Conservation (phyloP, 2,329 filamentous ascomycete species). For the Cordyceps javanica region DNA sequence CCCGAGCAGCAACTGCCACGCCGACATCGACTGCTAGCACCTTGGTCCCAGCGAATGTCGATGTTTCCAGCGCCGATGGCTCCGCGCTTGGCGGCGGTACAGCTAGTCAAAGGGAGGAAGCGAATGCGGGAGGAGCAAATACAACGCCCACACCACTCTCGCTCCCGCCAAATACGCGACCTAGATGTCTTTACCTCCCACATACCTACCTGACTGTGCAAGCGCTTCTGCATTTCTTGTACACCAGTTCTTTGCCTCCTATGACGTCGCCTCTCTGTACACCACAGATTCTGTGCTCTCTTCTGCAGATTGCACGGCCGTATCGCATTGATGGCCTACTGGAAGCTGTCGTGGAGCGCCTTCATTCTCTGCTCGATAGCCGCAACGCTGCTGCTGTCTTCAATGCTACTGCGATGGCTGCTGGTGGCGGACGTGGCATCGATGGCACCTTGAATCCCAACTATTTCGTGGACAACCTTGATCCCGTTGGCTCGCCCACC, state of each 20-base stretch:
- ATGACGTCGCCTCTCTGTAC: conserved; percentile 75
- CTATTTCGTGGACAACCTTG: conserved; percentile 48
- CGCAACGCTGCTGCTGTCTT: conserved; percentile 95
- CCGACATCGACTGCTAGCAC: conserved; percentile 40
- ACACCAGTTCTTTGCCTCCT: conserved; percentile 81
- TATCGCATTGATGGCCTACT: conserved; percentile 90
- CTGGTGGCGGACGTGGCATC: conserved; percentile 81
- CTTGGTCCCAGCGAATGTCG: conserved; percentile 35
- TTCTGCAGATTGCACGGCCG: conserved; percentile 86
- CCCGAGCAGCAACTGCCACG: conserved; percentile 45
- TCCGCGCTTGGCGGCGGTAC: conserved; percentile 28
- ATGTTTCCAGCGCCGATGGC: conserved; percentile 33
- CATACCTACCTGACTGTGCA: conserved; percentile 88
- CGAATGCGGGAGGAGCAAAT: conserved; percentile 39
- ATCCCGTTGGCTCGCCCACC: conserved; percentile 32
- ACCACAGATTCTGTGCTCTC: conserved; percentile 90
- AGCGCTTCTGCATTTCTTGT: conserved; percentile 85
- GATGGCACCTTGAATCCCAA: conserved; percentile 60
- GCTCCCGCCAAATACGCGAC: conserved; percentile 59
- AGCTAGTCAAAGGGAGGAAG: conserved; percentile 35
- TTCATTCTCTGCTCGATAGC: conserved; percentile 85
- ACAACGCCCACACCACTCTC: conserved; percentile 51
- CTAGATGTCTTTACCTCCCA: conserved; percentile 83
- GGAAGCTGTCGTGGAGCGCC: conserved; percentile 84
- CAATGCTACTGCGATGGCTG: conserved; percentile 96